Percentiles rank a stretch among this genome's conserved stretches.
phyloP scores from a whole-genome alignment of 2,329 filamentous ascomycete genomes.

The Ophiocordyceps unilateralis region DNA sequence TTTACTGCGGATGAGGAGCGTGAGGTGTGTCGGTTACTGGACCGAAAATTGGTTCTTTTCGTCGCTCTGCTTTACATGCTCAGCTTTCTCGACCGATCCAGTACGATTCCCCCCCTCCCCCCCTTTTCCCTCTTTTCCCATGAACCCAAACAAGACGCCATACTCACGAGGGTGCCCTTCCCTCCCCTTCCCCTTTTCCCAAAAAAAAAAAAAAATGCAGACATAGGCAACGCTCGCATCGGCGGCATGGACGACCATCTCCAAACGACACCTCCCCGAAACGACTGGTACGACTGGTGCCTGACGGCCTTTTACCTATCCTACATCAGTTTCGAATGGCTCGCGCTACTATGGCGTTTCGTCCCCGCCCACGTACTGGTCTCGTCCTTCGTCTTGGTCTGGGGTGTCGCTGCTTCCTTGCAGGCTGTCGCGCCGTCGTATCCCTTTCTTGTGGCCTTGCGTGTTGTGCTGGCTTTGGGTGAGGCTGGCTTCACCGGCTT shows the following conservation, averaged over 20 bases:
- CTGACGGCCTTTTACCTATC: conserved; percentile 44
- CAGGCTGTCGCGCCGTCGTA: conserved; percentile 52
- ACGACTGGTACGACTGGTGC: conserved; percentile 41
- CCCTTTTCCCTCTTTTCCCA: not conserved
- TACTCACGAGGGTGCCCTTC: too few relatives aligned
- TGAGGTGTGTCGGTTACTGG: conserved; percentile 56
- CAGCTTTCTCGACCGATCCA: conserved; percentile 73
- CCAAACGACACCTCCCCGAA: conserved; percentile 26
- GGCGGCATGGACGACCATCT: conserved; percentile 47
- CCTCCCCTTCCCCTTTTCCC: not conserved
- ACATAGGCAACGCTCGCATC: conserved; percentile 46
- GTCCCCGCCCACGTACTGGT: conserved; percentile 44
- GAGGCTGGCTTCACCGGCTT: conserved; percentile 50
- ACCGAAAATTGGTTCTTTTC: conserved; percentile 62
- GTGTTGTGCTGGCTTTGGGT: conserved; percentile 40
- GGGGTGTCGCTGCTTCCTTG: conserved; percentile 64
- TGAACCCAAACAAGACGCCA: not conserved
- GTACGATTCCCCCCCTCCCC: conserved; percentile 27
- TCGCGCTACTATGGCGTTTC: conserved; percentile 43
- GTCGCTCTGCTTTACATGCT: conserved; percentile 70
- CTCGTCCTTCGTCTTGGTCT: conserved; percentile 48
- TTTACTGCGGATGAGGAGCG: conserved; percentile 54
- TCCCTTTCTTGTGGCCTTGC: conserved; percentile 35
- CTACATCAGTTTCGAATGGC: conserved; percentile 49
- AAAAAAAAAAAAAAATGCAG: too few relatives aligned